Evolutionary conservation across 2,329 filamentous ascomycete species (phyloP), one percentile per base, ranked within the genome.

Genomic region (Sordariomycetes sp.): DNA sequence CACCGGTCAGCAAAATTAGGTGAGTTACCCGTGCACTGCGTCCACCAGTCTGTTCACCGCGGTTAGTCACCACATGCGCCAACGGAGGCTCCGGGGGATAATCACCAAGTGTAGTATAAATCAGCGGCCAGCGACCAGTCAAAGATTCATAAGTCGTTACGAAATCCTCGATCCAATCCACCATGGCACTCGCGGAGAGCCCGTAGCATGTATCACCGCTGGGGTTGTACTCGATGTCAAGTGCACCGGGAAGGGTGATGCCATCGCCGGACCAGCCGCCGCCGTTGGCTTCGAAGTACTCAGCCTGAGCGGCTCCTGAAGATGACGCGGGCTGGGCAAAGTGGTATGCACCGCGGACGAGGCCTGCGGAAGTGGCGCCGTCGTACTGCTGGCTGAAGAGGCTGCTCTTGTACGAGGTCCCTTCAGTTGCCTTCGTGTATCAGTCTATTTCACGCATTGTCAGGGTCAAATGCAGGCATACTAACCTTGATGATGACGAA

Each of bases 271-370:
- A 58, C 70, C 70, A 74, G 35, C 66, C 67, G 21, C 70, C 70
- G 21, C 69, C 70, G 44, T 73, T 55, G 2, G 58, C 51, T 33
- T 69, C 42, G 54, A 75, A 75, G 53, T 56, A 72, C 12, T 58
- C 51, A 8, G 69, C 70, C 45, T 75, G 70, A 1, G 50, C 47
- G 6, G 62, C 53, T n/a, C 64, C 68, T 8, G 60, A 57, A 44
- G 58, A 59, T 11, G 47, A 45, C 32, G 51, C 57, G 0, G 67
- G 69, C 32, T 60, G 61, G 9, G 70, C 70, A 42, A 71, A 73
- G 57, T 75, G 70, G 47, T 74, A 73, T 19, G 61, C 68, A 36
- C 70, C 69, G 15, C 68, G 66, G 48, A 74, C 66, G 36, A 75
- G 51, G 18, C 63, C 63, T 4, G 67, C 68, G 6, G 53, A 54